phyloP scores from a whole-genome alignment of 2,329 filamentous ascomycete species.

The Pestalotiopsis fici region DNA sequence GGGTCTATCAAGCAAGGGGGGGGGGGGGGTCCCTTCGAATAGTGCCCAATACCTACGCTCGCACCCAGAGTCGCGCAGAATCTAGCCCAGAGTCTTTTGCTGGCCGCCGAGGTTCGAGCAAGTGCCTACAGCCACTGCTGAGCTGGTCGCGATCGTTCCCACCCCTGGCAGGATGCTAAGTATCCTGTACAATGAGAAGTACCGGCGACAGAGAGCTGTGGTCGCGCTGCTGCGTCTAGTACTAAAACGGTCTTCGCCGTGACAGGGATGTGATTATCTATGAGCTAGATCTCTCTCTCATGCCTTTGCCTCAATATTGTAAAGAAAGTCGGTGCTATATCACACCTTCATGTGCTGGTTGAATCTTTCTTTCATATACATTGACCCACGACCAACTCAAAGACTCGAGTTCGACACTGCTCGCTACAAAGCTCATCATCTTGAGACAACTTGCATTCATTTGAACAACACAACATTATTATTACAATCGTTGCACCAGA shows the following conservation, averaged over 20 bases:
- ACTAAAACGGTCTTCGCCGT: not conserved
- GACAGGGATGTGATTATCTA: conserved; percentile 2
- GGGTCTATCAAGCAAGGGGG: not conserved
- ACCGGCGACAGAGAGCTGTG: conserved; percentile 1
- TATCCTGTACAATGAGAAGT: conserved; percentile 12
- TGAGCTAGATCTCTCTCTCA: not conserved
- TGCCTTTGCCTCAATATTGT: not conserved
- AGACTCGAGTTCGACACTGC: not conserved
- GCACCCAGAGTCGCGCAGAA: not conserved
- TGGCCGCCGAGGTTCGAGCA: not conserved
- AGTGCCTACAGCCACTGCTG: not conserved
- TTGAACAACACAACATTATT: not conserved
- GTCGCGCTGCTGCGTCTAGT: not conserved
- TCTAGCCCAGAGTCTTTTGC: not conserved
- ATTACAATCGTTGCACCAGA: not conserved
- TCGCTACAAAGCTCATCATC: not conserved
- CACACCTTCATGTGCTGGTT: not conserved
- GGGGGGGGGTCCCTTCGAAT: too few relatives aligned
- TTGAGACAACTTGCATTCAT: not conserved
- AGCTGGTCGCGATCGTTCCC: not conserved
- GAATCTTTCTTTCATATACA: not conserved
- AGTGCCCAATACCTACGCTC: not conserved
- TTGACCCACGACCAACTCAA: not conserved
- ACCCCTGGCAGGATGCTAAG: conserved; percentile 9
- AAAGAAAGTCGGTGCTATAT: not conserved